Evolutionary conservation across 371 early-diverging fungal species (phyloP), one percentile per base, ranked within the genome.

Genomic region (Syncephalis fuscata): DNA sequence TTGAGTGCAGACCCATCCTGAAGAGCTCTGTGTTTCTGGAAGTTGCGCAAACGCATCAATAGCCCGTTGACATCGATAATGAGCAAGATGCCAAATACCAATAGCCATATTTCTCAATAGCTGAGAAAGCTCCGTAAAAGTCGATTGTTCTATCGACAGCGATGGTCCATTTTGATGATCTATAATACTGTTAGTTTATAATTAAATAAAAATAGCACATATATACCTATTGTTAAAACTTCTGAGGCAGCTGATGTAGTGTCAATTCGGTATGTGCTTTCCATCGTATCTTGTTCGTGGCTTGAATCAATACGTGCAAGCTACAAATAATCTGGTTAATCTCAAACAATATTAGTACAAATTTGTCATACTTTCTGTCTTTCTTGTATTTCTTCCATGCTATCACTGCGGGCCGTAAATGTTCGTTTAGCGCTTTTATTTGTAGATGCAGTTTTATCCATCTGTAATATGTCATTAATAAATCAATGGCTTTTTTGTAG

Each of bases 1-100:
- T 55, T 74, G 57, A 8, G 66, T 63, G 26, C 64, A 61, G 0
- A 73, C 70, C 73, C 78, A 76, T 0, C 70, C 70, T 1, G 74
- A 66, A 41, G 67, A 50, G 19, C 59, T 52, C 39, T 76, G 76
- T 15, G 59, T 58, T 0, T 2, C 25, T 0, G 70, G 65, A 11
- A 82, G 52, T 22, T 39, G 15, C 15, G 64, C 50, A 42, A 74
- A 66, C 14, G 57, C 55, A 1, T 46, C 23, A n/a, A 78, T 44
- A 3, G 75, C 68, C 16, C 65, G 61, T 0, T 46, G 46, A 11
- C 66, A 69, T 15, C 63, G 54, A 47, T 65, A 71, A 0, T 65
- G 53, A 15, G 59, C 37, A 24, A 71, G 57, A 24, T 63, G 50
- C 1, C 55, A 48, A 39, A 60, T 65, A 0, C 57, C 68, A 21